Conservation (phyloP, 2,329 filamentous ascomycete genomes). For the Orbilia quercus region DNA sequence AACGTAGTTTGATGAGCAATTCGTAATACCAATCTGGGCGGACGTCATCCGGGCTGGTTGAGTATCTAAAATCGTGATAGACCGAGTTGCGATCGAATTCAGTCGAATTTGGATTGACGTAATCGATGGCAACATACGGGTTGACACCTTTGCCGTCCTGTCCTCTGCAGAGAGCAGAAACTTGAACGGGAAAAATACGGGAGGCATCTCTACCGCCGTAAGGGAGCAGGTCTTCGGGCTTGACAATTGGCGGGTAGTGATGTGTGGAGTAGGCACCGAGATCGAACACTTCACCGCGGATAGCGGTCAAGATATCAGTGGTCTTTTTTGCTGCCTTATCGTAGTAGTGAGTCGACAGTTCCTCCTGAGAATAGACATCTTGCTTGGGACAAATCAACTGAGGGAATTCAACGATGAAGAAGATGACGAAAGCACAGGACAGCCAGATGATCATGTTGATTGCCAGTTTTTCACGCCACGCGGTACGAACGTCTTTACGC, state of each 20-base stretch:
- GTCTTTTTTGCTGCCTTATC: constrained; percentile 72
- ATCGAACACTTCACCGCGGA: constrained; percentile 90
- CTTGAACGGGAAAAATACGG: constrained; percentile 89
- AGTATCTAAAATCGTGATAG: constrained; percentile 94
- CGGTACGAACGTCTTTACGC: constrained; percentile 88
- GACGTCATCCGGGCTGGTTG: constrained; percentile 75
- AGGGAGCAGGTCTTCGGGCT: constrained; percentile 73
- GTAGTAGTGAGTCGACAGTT: constrained; percentile 72
- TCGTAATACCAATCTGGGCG: constrained; percentile 93
- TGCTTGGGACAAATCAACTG: constrained; percentile 89
- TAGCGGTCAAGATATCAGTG: constrained; percentile 77
- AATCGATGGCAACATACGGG: constrained; percentile 83
- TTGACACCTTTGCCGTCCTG: constrained; percentile 73
- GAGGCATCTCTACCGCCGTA: constrained; percentile 93
- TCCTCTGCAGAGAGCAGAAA: constrained; percentile 88
- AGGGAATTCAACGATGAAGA: constrained; percentile 92
- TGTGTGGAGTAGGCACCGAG: constrained; percentile 76
- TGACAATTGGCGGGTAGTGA: constrained; percentile 80
- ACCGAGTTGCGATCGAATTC: constrained; percentile 77
- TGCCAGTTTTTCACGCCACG: constrained; percentile 96
- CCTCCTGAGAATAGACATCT: constrained; percentile 81
- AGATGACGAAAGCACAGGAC: constrained; percentile 78
- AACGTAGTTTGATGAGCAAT: constrained; percentile 80
- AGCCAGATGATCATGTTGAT: constrained; percentile 99
- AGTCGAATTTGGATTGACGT: constrained; percentile 77